Percentiles rank a stretch among this genome's conserved stretches.
phyloP scores from a whole-genome alignment of 495 filamentous ascomycete genomes.

The Opeltia flavorubescens region DNA sequence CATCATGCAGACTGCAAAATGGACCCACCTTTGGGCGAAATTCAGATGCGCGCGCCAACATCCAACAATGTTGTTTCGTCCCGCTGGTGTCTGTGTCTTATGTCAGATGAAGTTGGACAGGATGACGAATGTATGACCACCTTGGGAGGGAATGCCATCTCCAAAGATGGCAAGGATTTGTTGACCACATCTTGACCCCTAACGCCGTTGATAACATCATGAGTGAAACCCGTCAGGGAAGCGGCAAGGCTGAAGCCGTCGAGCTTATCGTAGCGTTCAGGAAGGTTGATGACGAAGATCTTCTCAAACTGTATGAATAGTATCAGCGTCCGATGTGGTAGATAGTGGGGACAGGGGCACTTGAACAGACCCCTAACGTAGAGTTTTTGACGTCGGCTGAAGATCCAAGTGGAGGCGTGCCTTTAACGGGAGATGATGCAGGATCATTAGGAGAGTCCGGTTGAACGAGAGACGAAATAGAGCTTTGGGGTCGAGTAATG shows the following conservation, averaged over 20 bases:
- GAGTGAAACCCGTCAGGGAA: constrained; percentile 32
- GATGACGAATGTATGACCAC: no score
- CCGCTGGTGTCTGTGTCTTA: not conserved
- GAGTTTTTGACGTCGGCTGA: constrained; percentile 2
- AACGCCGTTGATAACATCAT: constrained; percentile 42
- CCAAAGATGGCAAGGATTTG: constrained; percentile 18
- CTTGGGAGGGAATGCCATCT: no score
- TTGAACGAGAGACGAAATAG: not conserved
- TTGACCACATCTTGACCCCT: constrained; percentile 25
- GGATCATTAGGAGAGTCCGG: not conserved
- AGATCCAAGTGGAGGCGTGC: constrained; percentile 2
- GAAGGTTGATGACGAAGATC: constrained; percentile 46
- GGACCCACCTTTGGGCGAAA: constrained; percentile 15
- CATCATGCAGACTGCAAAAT: not conserved
- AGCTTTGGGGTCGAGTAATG: not conserved
- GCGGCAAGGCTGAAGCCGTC: constrained; percentile 43
- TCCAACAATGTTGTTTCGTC: constrained; percentile 13
- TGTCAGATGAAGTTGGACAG: not conserved
- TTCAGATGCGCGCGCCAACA: constrained; percentile 30
- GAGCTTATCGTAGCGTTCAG: constrained; percentile 44
- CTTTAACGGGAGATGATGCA: not conserved
- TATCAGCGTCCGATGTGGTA: not conserved
- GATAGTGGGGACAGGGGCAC: not conserved
- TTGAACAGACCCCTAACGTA: constrained; percentile 4
- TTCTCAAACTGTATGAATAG: constrained; percentile 36